These are phyloP conservation scores for Stachybotrys chartarum DNA, from an alignment of 2,329 filamentous ascomycete genomes.

Conservation along the genomic window DNA sequence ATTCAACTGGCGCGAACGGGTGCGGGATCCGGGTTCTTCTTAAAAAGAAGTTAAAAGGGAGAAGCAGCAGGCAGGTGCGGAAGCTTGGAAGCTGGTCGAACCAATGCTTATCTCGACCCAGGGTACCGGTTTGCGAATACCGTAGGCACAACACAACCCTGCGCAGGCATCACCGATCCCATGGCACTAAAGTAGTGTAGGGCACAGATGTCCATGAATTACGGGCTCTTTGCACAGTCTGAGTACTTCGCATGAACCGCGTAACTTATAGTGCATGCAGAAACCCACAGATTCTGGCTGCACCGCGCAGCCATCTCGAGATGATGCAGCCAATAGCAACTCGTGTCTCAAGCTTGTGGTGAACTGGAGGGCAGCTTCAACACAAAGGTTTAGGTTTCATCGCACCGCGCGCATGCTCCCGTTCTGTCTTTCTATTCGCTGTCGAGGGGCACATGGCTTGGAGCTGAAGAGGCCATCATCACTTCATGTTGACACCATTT, in stretches of 20 bases:
- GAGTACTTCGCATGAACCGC: no score
- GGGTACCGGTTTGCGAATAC: not conserved
- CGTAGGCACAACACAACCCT: not conserved
- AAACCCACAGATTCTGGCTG: not conserved
- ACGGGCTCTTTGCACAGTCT: no score
- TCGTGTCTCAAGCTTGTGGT: slow-evolving; percentile 17
- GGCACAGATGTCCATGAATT: not conserved
- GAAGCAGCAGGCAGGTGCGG: not conserved
- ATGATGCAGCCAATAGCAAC: slow-evolving; percentile 17
- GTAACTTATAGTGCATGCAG: slow-evolving; percentile 5
- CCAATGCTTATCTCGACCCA: not conserved
- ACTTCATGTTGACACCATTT: no score
- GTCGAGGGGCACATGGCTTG: no score
- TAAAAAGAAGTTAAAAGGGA: not conserved
- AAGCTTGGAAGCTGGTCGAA: not conserved
- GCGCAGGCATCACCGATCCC: not conserved
- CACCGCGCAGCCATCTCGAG: not conserved
- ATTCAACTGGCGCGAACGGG: no score
- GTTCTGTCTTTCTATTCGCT: no score
- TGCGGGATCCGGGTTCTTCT: no score
- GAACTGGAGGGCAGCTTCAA: slow-evolving; percentile 8
- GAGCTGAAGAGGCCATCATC: no score
- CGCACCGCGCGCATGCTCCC: no score
- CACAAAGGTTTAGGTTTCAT: no score
- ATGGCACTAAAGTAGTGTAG: not conserved